Evolutionary conservation across 2,329 filamentous ascomycete genomes (phyloP), one percentile per base, ranked within the genome.

Genomic region (Dactylonectria estremocensis): DNA sequence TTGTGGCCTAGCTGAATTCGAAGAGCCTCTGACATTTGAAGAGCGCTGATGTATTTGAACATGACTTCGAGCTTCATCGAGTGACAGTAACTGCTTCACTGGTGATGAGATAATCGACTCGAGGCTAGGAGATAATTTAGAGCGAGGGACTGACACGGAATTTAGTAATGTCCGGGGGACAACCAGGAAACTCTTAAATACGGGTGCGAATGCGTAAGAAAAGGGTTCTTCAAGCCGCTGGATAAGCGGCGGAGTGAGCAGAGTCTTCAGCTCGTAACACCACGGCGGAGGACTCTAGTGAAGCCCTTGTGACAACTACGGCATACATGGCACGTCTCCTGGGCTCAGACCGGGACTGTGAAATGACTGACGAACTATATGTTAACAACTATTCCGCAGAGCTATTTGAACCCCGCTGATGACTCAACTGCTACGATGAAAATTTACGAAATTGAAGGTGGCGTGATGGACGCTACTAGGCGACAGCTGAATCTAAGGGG

Each of bases 401-500:
- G 11, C n/a, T 7, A 1, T 11, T 35, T 10, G n/a, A 18, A 9
- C 11, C n/a, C 31, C 20, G 50, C 10, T 28, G 24, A 28, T 28
- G 24, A 28, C 7, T 28, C 24, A 28, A 28, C 24, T 28, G 7
- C 7, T 4, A 28, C 4, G 4, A 28, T 7, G 24, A 28, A 7
- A 28, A 7, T 7, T 7, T 7, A 28, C 24, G 24, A 7, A 28
- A 28, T 28, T 7, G 24, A 28, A 28, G 24, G 24, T 28, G 24
- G 24, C 24, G 24, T 7, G 24, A 28, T 31, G 2, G 43, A 45
- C 14, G 40, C 11, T 33, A 18, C 10, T 9, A 16, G 8, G 40
- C 22, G 18, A 9, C 6, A 28, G 35, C 24, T 18, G 16, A 14
- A 50, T 50, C 58, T 45, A 62, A 69, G 58, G 46, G 48, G 24